phyloP scores from a whole-genome alignment of 495 filamentous ascomycete species.

The Rusavskia elegans region DNA sequence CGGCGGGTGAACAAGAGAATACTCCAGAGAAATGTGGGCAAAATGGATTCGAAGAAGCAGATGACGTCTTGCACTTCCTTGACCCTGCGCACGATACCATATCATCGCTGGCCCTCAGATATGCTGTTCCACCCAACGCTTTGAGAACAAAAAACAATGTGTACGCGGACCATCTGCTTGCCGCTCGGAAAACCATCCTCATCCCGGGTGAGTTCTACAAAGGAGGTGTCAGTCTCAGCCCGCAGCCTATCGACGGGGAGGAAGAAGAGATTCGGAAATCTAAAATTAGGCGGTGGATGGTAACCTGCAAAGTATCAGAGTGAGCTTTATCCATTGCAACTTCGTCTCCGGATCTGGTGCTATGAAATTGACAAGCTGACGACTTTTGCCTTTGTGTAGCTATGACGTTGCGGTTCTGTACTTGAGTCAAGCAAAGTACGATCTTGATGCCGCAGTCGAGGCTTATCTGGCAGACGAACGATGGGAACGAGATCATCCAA shows the following conservation, averaged over 20 bases:
- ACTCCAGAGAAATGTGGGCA: background rate
- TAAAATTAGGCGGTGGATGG: constrained; percentile 55
- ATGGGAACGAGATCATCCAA: constrained; percentile 56
- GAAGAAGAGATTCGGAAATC: constrained; percentile 49
- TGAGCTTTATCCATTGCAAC: constrained; percentile 16
- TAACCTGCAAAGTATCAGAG: constrained; percentile 52
- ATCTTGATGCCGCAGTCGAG: constrained; percentile 43
- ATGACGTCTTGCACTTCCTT: constrained; percentile 54
- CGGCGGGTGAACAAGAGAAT: constrained; percentile 9
- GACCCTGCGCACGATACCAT: constrained; percentile 45
- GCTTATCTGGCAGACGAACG: constrained; percentile 48
- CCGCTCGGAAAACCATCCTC: constrained; percentile 45
- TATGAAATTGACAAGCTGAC: too few species aligned
- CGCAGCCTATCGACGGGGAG: constrained; percentile 48
- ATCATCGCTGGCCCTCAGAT: constrained; percentile 46
- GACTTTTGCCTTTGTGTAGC: constrained; percentile 18
- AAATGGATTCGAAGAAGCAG: constrained; percentile 10
- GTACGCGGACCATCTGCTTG: constrained; percentile 46
- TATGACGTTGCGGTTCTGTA: constrained; percentile 62
- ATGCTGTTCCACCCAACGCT: constrained; percentile 39
- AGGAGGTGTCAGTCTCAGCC: constrained; percentile 44
- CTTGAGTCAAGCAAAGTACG: constrained; percentile 46
- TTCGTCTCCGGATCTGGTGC: too few species aligned
- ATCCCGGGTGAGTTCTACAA: constrained; percentile 53
- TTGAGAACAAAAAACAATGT: constrained; percentile 47